Evolutionary conservation across 768 basidiomycete species (phyloP).

Genomic region (Lentinula edodes): DNA sequence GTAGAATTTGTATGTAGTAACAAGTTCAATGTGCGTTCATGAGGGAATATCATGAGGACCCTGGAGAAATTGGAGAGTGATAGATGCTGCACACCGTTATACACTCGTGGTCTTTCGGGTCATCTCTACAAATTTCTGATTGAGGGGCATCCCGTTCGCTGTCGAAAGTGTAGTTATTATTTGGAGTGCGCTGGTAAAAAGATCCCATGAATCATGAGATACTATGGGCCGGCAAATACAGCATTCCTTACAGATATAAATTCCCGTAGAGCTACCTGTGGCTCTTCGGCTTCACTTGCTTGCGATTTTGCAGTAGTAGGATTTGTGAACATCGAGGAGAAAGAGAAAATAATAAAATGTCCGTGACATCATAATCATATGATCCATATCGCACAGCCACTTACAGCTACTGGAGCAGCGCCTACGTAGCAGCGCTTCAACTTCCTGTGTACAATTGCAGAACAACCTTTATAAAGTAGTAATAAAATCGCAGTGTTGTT

Average conservation of each 20-base stretch:
- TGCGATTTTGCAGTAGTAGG: neutral
- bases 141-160: constrained; percentile 50
- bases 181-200: constrained; percentile 36
- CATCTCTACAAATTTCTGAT: constrained; percentile 55
- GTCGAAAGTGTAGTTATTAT: constrained; percentile 56
- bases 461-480: neutral
- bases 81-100: constrained; percentile 38
- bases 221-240: neutral
- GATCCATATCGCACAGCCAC: too few species aligned
- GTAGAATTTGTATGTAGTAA: neutral
- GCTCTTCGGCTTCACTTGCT: neutral
- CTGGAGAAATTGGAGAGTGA: neutral
- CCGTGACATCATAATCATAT: constrained; percentile 2
- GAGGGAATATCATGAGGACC: neutral
- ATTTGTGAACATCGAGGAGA: constrained; percentile 3
- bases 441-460: neutral
- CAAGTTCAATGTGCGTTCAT: neutral
- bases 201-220: neutral
- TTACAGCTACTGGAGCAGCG: too few species aligned
- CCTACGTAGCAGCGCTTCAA: too few species aligned
- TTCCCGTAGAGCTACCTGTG: constrained; percentile 26
- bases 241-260: constrained; percentile 37
- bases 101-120: constrained; percentile 42
- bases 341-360: constrained; percentile 13
- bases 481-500: neutral